Evolutionary conservation across 768 basidiomycete genomes (phyloP), one percentile per base, ranked within the genome.

Genomic region (Paxillus rubicundulus): DNA sequence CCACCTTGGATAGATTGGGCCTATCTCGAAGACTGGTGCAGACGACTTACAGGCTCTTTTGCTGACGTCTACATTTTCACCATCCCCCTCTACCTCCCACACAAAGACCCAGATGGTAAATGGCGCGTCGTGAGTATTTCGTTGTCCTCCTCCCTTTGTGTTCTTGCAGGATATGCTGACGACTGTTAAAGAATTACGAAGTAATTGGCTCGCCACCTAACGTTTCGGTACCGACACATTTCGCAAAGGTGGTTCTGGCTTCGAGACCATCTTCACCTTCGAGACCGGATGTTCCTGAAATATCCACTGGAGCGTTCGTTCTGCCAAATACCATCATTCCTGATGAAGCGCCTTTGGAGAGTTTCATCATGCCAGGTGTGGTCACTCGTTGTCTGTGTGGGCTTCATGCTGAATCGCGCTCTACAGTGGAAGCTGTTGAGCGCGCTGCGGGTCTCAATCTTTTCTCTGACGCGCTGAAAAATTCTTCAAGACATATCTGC

Each of bases 11-110:
- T 6, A 97, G 94, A 98, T 66, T 98, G 95, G 95, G 95, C 93
- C 9, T 97, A 95, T 68, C 71, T 96, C 14, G 92, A 97, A 70
- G 87, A 97, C 61, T 99, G 95, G 87, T 98, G 95, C 69, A 80
- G 97, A 38, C 80, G 85, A 9, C 78, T 98, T 45, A 98, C 96
- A 0, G 78, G 74, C n/a, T 80, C 77, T 27, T 99, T 97, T 68
- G 73, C 89, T 38, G 94, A 99, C 64, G 97, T 99, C 45, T 99
- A 95, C 70, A 86, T 98, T 43, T 99, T 99, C 73, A 99, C 97
- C 3, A 80, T 99, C 16, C 97, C 97, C 0, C 76, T 99, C n/a
- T 99, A 98, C 72, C 82, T 98, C 2, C 97, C 97, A 1, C 84
- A 81, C 45, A 80, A 82, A 45, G 88, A 92, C 4, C 62, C 82